Evolutionary conservation across 345 rosid species (phyloP), one percentile per base, ranked within the genome.

Genomic region (Linum tenue): DNA sequence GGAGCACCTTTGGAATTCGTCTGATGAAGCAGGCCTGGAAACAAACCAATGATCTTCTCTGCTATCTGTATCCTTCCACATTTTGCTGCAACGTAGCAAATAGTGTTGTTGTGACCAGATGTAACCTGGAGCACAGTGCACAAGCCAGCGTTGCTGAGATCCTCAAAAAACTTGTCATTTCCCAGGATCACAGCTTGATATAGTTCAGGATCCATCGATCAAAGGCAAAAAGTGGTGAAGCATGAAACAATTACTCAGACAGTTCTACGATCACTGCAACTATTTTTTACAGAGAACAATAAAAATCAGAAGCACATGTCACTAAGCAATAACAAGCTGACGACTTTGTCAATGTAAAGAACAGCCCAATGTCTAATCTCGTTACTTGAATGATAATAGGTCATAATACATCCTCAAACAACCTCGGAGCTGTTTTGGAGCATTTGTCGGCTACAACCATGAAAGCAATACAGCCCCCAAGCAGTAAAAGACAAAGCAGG

Each of bases 21-120:
- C 53, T 56, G 43, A 9, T 67, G 57, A 15, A 76, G 58, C 50
- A 78, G 77, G 5, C 66, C 67, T 22, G 75, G 80, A 50, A 41
- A 74, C 38, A 58, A 36, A 3, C 7, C 3, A 16, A 78, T 65
- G 51, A 78, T 38, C 55, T 66, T 59, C 38, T 40, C 65, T 22
- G 72, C 65, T 14, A 65, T 73, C 6, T 67, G 72, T 3, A n/a
- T 17, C 15, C 67, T 63, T 40, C 70, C 51, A 44, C 62, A 67
- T 63, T 59, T 75, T 48, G 68, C 75, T 38, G 80, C 78, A 58
- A 80, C 36, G 55, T 80, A 81, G 68, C 77, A 72, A 44, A 78
- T 41, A 61, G 73, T 72, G 76, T 80, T 77, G 43, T 36, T 62
- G 44, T 37, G 39, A 37, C 64, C 64, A n/a, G 57, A 16, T 60